A percentile compares a stretch with the other conserved stretches of the same genome.
phyloP scores from a whole-genome alignment of 2,329 filamentous ascomycete species.

The Apiospora rasikravindrae region DNA sequence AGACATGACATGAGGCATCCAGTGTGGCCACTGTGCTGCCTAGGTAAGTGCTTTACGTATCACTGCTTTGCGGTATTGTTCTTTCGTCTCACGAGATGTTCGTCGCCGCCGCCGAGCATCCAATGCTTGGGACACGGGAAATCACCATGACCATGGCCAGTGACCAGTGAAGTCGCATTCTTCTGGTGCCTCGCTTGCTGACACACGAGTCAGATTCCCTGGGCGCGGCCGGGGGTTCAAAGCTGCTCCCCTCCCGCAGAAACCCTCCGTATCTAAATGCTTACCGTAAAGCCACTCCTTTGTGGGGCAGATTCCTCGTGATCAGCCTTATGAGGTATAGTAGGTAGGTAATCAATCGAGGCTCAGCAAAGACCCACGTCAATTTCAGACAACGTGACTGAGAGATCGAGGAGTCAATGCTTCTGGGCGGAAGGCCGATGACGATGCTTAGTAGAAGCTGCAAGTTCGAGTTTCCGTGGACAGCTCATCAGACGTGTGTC shows the following conservation, averaged over 20 bases:
- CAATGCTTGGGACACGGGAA: not conserved
- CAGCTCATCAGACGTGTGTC: not conserved
- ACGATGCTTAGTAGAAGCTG: not conserved
- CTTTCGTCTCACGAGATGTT: not conserved
- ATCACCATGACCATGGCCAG: not conserved
- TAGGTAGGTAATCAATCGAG: not conserved
- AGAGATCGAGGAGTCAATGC: not conserved
- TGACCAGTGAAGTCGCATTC: not conserved
- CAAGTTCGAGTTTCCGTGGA: not conserved
- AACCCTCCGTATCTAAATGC: not conserved
- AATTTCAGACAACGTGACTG: not conserved
- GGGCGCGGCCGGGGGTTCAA: not conserved
- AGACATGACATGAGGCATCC: not conserved
- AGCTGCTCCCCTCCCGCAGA: not conserved
- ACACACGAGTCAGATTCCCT: not conserved
- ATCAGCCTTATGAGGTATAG: conserved; percentile 6
- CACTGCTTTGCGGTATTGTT: not conserved
- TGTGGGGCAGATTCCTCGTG: not conserved
- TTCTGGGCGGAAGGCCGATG: not conserved
- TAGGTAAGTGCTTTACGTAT: not conserved
- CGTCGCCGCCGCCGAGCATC: not conserved
- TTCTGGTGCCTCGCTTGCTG: not conserved
- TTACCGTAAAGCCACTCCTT: not conserved
- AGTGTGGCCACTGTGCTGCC: not conserved
- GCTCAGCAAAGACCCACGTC: not conserved